A percentile compares a stretch with the other conserved stretches of the same genome.
These are phyloP conservation scores for Aureobasidium sp. DNA, from an alignment of 2,329 filamentous ascomycete genomes.

Conservation along the genomic window DNA sequence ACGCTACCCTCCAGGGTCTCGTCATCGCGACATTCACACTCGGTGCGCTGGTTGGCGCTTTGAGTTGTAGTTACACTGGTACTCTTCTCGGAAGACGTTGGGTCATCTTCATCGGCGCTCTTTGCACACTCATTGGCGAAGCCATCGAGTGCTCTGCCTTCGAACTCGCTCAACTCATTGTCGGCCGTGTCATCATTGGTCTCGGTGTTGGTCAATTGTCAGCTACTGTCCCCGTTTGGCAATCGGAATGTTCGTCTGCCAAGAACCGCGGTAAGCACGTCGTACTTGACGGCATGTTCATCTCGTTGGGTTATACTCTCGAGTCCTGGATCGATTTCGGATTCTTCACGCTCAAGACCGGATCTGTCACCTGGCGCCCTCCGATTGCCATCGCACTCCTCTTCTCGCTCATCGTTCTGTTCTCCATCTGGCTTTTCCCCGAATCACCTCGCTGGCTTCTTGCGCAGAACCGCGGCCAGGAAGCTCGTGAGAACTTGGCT, in stretches of 20 bases:
- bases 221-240: constrained; percentile 43
- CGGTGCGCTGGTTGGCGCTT: constrained; percentile 41
- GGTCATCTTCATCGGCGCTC: constrained; percentile 37
- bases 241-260: constrained; percentile 34
- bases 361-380: constrained; percentile 38
- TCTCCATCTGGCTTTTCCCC: constrained; percentile 30
- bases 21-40: constrained; percentile 40
- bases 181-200: constrained; percentile 40
- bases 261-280: constrained; percentile 36
- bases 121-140: constrained; percentile 38
- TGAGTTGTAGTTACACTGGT: constrained; percentile 40
- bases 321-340: constrained; percentile 46
- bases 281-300: constrained; percentile 41
- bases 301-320: constrained; percentile 39
- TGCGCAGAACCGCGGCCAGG: constrained; percentile 26
- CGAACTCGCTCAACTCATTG: constrained; percentile 39
- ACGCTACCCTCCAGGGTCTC: constrained; percentile 40
- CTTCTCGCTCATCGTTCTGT: constrained; percentile 28
- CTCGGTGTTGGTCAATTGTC: constrained; percentile 39
- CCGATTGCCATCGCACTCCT: constrained; percentile 44
- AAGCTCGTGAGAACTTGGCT: constrained; percentile 30
- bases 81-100: constrained; percentile 41
- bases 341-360: constrained; percentile 32
- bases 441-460: constrained; percentile 37
- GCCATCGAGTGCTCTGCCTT: constrained; percentile 41